Conservation (phyloP, 805 yeast species). For the Starmerella apis region DNA sequence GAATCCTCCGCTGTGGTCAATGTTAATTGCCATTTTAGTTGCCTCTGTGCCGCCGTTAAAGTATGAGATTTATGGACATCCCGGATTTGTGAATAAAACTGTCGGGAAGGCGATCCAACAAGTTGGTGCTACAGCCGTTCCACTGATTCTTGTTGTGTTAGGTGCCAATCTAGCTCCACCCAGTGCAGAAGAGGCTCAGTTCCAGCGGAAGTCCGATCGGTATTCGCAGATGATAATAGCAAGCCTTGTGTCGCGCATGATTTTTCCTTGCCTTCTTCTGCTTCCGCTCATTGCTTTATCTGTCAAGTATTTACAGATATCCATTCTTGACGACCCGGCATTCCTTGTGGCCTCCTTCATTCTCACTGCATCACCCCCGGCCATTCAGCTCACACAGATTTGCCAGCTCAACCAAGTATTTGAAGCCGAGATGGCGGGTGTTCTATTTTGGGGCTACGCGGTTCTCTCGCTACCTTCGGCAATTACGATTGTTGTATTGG, state of each 20-base stretch:
- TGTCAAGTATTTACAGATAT: slow-evolving; percentile 42
- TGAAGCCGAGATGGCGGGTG: slow-evolving; percentile 56
- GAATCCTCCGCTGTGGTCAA: slow-evolving; percentile 60
- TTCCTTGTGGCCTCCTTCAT: slow-evolving; percentile 50
- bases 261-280: slow-evolving; percentile 45
- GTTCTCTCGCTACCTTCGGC: slow-evolving; percentile 51
- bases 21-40: slow-evolving; percentile 49
- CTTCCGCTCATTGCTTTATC: slow-evolving; percentile 45
- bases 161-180: slow-evolving; percentile 57
- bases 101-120: slow-evolving; percentile 44
- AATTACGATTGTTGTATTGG: slow-evolving; percentile 44
- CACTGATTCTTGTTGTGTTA: slow-evolving; percentile 49
- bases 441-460: slow-evolving; percentile 57
- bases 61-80: slow-evolving; percentile 36
- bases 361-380: slow-evolving; percentile 55
- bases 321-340: slow-evolving; percentile 46
- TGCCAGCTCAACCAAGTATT: slow-evolving; percentile 51
- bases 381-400: slow-evolving; percentile 56
- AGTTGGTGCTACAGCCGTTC: slow-evolving; percentile 50
- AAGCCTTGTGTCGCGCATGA: slow-evolving; percentile 48
- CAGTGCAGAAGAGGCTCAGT: slow-evolving; percentile 33
- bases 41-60: slow-evolving; percentile 46
- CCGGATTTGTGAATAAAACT: slow-evolving; percentile 43
- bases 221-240: slow-evolving; percentile 42
- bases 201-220: slow-evolving; percentile 28